Evolutionary conservation across 352 stramenopile species (phyloP).

Genomic region (Phytophthora kernoviae): DNA sequence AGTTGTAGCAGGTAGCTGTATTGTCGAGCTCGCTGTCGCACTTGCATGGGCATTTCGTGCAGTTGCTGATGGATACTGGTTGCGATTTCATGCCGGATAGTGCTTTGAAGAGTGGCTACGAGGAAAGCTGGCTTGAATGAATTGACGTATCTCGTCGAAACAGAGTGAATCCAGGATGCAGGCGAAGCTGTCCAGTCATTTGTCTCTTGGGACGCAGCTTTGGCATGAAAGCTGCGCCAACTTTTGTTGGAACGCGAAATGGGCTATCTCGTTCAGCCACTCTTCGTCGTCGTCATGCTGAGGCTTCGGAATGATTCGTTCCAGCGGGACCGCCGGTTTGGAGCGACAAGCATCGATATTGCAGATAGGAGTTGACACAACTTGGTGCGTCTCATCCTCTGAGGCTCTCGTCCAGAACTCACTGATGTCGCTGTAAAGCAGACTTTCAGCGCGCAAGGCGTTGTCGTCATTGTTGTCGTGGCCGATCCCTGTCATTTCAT

Average conservation of each 20-base stretch:
- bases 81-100: neutral
- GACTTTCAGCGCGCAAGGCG: conserved; percentile 5
- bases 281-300: conserved; percentile 14
- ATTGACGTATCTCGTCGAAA: neutral
- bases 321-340: neutral
- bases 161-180: conserved; percentile 6
- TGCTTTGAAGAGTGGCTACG: neutral
- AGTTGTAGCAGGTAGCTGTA: neutral
- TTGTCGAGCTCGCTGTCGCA: neutral
- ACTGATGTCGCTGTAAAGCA: conserved; percentile 30
- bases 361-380: neutral
- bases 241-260: conserved; percentile 22
- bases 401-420: conserved; percentile 33
- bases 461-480: conserved; percentile 3
- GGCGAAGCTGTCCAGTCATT: conserved; percentile 5
- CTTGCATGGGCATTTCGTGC: neutral
- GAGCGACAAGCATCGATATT: neutral
- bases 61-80: neutral
- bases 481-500: neutral
- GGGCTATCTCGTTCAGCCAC: conserved; percentile 29
- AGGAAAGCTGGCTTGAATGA: neutral
- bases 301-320: neutral
- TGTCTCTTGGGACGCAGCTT: conserved; percentile 5
- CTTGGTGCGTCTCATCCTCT: conserved; percentile 15
- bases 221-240: conserved; percentile 6